These are phyloP conservation scores for Ceratocystis cacaofunesta DNA, from an alignment of 2,329 filamentous ascomycete species.

Conservation along the genomic window DNA sequence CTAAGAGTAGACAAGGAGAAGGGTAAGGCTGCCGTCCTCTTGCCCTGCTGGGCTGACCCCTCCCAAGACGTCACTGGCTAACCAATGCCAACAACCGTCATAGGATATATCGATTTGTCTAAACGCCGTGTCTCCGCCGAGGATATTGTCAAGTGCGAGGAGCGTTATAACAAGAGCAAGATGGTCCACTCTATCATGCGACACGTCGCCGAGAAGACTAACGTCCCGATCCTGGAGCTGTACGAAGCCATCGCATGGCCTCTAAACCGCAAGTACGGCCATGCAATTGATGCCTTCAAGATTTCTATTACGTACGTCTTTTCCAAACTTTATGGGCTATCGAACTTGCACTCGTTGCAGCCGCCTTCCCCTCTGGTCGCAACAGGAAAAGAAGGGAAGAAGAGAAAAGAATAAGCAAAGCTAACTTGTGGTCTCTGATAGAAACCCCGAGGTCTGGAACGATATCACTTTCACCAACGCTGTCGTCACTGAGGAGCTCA, in stretches of 20 bases:
- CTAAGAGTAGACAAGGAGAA: slow-evolving; percentile 99
- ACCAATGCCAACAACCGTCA: neutral
- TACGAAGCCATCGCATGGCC: slow-evolving; percentile 96
- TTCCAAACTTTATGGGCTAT: neutral
- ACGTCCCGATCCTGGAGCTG: slow-evolving; percentile 81
- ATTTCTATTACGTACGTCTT: slow-evolving; percentile 77
- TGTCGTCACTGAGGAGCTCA: slow-evolving; percentile 73
- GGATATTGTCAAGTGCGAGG: slow-evolving; percentile 96
- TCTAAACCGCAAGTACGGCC: slow-evolving; percentile 91
- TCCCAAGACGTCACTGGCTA: neutral
- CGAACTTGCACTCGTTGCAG: neutral
- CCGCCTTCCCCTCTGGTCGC: neutral
- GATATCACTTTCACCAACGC: slow-evolving; percentile 81
- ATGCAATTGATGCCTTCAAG: slow-evolving; percentile 96
- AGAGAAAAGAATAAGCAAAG: neutral
- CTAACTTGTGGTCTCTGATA: slow-evolving; percentile 23
- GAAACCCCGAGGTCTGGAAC: slow-evolving; percentile 90
- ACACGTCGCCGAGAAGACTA: slow-evolving; percentile 94
- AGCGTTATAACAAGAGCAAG: slow-evolving; percentile 99
- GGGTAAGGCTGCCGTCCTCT: slow-evolving; percentile 33
- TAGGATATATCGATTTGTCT: slow-evolving; percentile 87
- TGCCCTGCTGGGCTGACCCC: neutral
- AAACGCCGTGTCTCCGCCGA: slow-evolving; percentile 96
- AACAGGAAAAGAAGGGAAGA: neutral
- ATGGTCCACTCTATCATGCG: slow-evolving; percentile 98